Evolutionary conservation across 2,329 filamentous ascomycete species (phyloP), one percentile per base, ranked within the genome.

Genomic region (Lachnellula willkommii): DNA sequence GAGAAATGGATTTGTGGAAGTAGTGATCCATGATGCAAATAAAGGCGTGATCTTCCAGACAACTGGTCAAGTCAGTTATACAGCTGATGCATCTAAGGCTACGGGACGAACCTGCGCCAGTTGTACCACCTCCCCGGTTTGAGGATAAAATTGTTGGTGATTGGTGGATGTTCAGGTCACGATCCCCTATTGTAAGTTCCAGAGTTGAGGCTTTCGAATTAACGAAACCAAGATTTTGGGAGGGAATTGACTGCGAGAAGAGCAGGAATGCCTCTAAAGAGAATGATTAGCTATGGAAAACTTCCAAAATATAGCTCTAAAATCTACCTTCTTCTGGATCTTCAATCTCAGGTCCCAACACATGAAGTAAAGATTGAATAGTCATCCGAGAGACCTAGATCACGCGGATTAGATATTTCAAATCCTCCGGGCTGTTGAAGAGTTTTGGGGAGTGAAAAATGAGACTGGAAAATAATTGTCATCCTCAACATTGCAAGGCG

Each of bases 31-130:
- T 61, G 83, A 76, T 22, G 92, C 89, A 67, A 97, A 85, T 46
- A 84, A 76, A 8, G 92, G 90, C 0, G 90, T 93, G 63, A 96
- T 87, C 71, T 89, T 91, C 94, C 94, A 99, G 8, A 97, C 77
- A 17, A 96, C 91, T 88, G 56, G 40, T 52, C 53, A 56, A 50
- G 58, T 56, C 53, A 53, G 42, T 51, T 12, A 59, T 40, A 5
- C 37, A 53, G 52, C 52, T 47, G 42, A 51, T n/a, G 37, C 24
- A 40, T 32, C 24, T 17, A 22, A 24, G 43, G 7, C 15, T 20
- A 22, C 11, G 22, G n/a, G n/a, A 62, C 62, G 55, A 70, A 83
- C 81, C 83, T 67, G 88, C 88, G 47, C 88, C 87, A 1, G 88
- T 91, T 1, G 88, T 91, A 1, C 87, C 88, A 12, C 80, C 85